Percentiles rank a stretch among this genome's conserved stretches.
Evolutionary conservation across 495 filamentous ascomycete species (phyloP).

Genomic region (Collariella sp.): DNA sequence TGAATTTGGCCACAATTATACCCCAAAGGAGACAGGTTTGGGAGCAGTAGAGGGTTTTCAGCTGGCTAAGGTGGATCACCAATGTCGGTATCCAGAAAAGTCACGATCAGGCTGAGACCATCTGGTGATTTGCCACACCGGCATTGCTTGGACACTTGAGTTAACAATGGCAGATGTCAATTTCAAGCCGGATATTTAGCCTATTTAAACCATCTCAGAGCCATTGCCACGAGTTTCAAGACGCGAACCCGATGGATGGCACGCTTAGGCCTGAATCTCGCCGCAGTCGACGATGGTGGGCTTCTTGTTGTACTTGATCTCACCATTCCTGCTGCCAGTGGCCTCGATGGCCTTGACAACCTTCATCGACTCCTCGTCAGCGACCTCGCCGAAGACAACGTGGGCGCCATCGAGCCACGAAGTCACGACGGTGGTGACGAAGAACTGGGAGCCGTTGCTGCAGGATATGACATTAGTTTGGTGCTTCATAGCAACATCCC

Average conservation of each 20-base stretch:
- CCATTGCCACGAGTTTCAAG: no score
- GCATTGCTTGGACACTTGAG: no score
- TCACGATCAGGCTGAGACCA: no score
- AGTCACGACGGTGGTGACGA: constrained; percentile 65
- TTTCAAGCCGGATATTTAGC: neutral
- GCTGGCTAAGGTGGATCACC: no score
- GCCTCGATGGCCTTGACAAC: constrained; percentile 69
- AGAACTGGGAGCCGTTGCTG: constrained; percentile 73
- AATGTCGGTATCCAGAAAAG: no score
- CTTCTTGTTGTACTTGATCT: constrained; percentile 53
- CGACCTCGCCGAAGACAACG: constrained; percentile 74
- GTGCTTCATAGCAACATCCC: neutral
- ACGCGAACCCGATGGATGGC: neutral
- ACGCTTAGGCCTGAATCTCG: constrained; percentile 37
- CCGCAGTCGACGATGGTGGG: constrained; percentile 59
- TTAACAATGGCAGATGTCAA: no score
- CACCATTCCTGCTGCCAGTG: constrained; percentile 53
- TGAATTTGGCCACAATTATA: no score
- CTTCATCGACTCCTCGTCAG: constrained; percentile 50
- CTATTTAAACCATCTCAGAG: neutral
- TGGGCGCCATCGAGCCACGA: constrained; percentile 71
- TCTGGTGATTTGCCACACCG: no score
- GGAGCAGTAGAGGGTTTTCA: no score
- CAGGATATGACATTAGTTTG: neutral
- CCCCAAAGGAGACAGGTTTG: no score